These are phyloP conservation scores for Candida gorgasii DNA, from an alignment of 805 yeast species.

Conservation along the genomic window DNA sequence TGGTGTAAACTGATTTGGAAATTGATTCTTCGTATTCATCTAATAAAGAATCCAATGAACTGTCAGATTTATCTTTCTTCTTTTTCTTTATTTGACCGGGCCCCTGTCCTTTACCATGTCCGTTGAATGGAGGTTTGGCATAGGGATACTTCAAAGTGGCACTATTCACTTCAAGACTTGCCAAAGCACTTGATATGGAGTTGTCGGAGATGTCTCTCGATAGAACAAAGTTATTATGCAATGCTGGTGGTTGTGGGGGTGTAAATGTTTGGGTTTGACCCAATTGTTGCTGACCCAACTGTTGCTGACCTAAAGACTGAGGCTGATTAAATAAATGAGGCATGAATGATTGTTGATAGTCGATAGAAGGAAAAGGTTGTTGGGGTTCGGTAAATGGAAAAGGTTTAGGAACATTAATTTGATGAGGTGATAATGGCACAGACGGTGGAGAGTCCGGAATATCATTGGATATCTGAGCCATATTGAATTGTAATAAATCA, in stretches of 20 bases:
- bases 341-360: neutral
- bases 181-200: conserved; percentile 30
- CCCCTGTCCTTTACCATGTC: neutral
- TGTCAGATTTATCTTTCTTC: conserved; percentile 21
- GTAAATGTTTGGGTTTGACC: conserved; percentile 5
- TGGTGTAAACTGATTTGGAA: conserved; percentile 24
- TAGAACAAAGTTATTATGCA: neutral
- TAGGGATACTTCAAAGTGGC: neutral
- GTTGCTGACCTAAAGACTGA: too few species aligned
- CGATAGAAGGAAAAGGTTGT: neutral
- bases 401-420: neutral
- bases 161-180: conserved; percentile 26
- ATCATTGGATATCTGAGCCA: conserved; percentile 23
- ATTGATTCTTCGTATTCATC: conserved; percentile 48
- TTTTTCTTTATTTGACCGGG: neutral
- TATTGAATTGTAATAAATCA: conserved; percentile 14
- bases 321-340: too few species aligned
- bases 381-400: neutral
- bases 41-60: conserved; percentile 40
- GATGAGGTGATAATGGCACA: conserved; percentile 40
- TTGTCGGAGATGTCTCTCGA: conserved; percentile 19
- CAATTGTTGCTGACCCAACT: conserved; percentile 7
- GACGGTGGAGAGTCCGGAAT: conserved; percentile 48
- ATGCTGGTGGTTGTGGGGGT: conserved; percentile 7
- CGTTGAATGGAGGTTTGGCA: neutral